Base-by-base conservation (phyloP, 495 filamentous ascomycete genomes). In the Hypomontagnella submonticulosa region DNA sequence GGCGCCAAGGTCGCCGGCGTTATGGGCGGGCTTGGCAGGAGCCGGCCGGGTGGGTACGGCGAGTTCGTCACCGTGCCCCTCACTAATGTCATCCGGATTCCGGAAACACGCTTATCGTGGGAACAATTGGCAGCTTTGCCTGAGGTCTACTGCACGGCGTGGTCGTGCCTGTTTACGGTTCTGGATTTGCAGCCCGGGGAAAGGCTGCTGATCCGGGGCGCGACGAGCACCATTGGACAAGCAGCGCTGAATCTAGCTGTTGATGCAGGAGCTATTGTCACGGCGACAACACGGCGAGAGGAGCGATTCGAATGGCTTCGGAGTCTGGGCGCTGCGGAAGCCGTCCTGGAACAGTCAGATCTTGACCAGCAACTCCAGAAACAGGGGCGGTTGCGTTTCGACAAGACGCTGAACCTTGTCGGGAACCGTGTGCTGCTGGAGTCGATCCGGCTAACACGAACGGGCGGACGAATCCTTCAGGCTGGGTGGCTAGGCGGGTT, bases 401-500 rank as follows among this genome's bases (percentile, higher is more conserved):
- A 84, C 44, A 71, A 70, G 34, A 71, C 78, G n/a, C 58, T 84
- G 23, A 71, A 81, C 9, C 72, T 82, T 8, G 68, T 82, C 5
- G 80, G 80, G 1, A 81, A 84, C 49, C 73, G 75, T 37, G 71
- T 73, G 1, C 43, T 84, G 1, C 7, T 83, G 30, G 79, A 84
- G 30, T 80, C 77, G 4, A 57, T 81, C 27, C 67, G 63, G 1
- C 65, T 81, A 38, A 64, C 70, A 4, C 64, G 68, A 10, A 53
- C 66, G 9, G 79, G 77, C 1, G 80, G 80, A 0, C 70, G 79
- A 1, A 69, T 83, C 53, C 73, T 72, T 20, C 72, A 75, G 36
- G 80, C 79, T 2, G 80, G 80, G 0, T 83, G 73, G 56, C 63
- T 81, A 4, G 80, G 82, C 20, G 82, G 81, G 5, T 61, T 84